Evolutionary conservation across 2,329 filamentous ascomycete genomes (phyloP).

Genomic region (Xylariomycetidae sp.): DNA sequence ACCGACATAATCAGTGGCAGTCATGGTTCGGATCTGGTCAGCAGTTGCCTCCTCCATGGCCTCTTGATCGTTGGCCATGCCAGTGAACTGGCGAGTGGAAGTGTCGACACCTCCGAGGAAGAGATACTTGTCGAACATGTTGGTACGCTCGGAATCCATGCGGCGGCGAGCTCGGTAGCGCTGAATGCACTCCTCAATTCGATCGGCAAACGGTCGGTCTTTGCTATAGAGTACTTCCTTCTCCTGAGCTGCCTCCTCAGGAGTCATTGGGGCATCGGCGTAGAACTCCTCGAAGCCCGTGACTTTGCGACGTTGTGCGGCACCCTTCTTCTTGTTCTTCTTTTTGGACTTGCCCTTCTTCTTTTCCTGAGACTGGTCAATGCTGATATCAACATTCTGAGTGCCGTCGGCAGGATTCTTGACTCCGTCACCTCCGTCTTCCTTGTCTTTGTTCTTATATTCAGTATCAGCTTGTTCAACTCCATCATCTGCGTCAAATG

Average conservation of each 20-base stretch:
- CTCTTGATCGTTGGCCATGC: constrained; percentile 47
- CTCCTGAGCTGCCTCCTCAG: constrained; percentile 63
- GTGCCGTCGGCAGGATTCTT: too few species aligned
- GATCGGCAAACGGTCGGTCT: constrained; percentile 51
- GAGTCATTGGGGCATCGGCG: constrained; percentile 74
- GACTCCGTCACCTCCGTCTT: too few species aligned
- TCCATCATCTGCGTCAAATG: too few species aligned
- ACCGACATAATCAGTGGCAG: constrained; percentile 57
- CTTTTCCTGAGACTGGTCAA: not conserved
- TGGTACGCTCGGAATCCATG: constrained; percentile 56
- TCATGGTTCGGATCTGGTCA: constrained; percentile 59
- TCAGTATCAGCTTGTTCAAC: too few species aligned
- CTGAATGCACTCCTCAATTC: constrained; percentile 81
- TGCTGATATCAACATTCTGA: too few species aligned
- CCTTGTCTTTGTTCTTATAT: too few species aligned
- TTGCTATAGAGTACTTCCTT: constrained; percentile 60
- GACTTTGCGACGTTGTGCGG: too few species aligned
- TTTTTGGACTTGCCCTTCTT: not conserved
- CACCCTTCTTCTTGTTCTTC: not conserved
- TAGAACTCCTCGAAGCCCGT: too few species aligned
- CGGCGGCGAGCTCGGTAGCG: constrained; percentile 75
- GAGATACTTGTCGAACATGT: constrained; percentile 76
- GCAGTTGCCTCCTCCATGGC: constrained; percentile 54
- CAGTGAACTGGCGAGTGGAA: constrained; percentile 51
- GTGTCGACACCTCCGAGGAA: constrained; percentile 75